These are phyloP conservation scores for Trypanosoma congolense DNA, from an alignment of 208 protist genomes.

Conservation along the genomic window DNA sequence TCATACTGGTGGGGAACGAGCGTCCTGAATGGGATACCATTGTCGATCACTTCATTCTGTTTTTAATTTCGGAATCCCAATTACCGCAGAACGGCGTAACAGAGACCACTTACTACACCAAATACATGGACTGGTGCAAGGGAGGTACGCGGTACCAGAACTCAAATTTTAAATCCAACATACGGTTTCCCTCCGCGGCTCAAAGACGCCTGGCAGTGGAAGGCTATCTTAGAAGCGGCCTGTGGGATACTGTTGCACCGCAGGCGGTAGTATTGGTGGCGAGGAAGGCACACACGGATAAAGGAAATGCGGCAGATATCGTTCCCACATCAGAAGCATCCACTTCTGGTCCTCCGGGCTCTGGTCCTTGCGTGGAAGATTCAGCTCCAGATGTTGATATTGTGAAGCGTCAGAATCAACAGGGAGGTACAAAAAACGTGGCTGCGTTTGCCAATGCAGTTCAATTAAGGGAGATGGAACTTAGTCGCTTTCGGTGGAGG, in stretches of 20 bases:
- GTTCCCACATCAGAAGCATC: too few relatives aligned
- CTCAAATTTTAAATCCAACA: slow-evolving; percentile 54
- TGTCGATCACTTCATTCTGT: slow-evolving; percentile 48
- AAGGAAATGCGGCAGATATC: too few relatives aligned
- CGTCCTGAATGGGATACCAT: slow-evolving; percentile 63
- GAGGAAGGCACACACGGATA: too few relatives aligned
- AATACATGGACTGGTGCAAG: slow-evolving; percentile 86
- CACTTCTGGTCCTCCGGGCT: too few relatives aligned
- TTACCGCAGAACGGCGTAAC: slow-evolving; percentile 49
- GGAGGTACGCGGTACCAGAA: slow-evolving; percentile 80
- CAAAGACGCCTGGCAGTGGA: slow-evolving; percentile 77
- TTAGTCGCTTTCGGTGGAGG: slow-evolving; percentile 62
- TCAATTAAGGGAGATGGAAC: background rate
- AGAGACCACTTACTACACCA: slow-evolving; percentile 70
- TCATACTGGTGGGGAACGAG: slow-evolving; percentile 35
- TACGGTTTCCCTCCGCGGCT: slow-evolving; percentile 74
- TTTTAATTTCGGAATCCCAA: slow-evolving; percentile 63
- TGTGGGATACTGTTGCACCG: slow-evolving; percentile 49
- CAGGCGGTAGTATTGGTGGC: slow-evolving; percentile 30
- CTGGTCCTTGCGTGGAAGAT: too few relatives aligned
- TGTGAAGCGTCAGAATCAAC: too few relatives aligned
- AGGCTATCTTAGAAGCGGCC: slow-evolving; percentile 54
- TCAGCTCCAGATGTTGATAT: too few relatives aligned
- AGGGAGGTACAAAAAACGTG: background rate
- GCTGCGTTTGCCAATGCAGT: background rate